Base-by-base conservation (phyloP, 2,329 filamentous ascomycete species). In the Pseudogymnoascus destructans region DNA sequence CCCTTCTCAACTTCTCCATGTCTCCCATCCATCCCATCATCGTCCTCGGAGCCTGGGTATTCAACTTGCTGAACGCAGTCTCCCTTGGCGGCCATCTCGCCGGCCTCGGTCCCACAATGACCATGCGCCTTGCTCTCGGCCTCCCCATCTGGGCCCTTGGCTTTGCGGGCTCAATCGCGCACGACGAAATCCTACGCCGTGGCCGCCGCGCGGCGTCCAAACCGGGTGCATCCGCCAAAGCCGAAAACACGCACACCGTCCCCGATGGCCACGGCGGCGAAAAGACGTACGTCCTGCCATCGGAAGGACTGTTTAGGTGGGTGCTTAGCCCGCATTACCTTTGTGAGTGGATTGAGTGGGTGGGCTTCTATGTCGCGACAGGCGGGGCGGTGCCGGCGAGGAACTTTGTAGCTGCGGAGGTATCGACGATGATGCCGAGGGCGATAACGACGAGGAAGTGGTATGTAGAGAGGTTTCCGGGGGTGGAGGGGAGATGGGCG, bases 261-360 rank as follows among this genome's bases (percentile, higher is more conserved):
- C 40, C 40, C 9, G 52, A 55, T 1, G 25, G 52, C n/a, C 73
- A 77, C 60, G 76, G 75, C 13, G 83, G 87, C 61, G 79, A 87
- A 49, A 95, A 93, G 73, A 81, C 95, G 61, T 97, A 97, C 70
- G 82, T 87, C 73, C 80, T 98, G 57, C 93, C 93, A 0, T 76
- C 88, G 67, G 85, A 85, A 56, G 90, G 91, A 0, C 73, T 95
- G 55, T 98, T 97, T 73, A 77, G 79, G 63, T 85, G 84, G 66
- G 80, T 95, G 68, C 77, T 97, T 60, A 95, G 86, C 71, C 90
- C 93, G 64, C 93, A 98, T 70, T 98, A 96, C 71, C 77, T 95
- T n/a, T 87, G 85, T 68, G 93, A 98, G 74, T 98, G 93, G 93
- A 70, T 95, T 57, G 93, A 98, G 76, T 98, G 93, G 93, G 71